Evolutionary conservation across 768 basidiomycete genomes (phyloP).

Genomic region (Sutorius australiensis): DNA sequence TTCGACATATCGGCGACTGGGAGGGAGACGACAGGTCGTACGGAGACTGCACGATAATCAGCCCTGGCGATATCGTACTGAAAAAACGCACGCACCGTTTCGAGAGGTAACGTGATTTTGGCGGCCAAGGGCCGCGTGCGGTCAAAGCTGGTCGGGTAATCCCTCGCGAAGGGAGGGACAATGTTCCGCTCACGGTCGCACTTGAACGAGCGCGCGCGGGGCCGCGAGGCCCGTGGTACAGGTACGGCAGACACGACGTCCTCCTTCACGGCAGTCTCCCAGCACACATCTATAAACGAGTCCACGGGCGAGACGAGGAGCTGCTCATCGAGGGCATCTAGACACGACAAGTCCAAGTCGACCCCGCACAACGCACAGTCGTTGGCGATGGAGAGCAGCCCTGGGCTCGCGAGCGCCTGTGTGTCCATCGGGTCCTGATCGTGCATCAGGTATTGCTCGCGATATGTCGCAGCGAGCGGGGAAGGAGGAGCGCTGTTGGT

Average conservation of each 20-base stretch:
- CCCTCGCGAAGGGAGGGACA: background rate
- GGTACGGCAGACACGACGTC: slow-evolving; percentile 6
- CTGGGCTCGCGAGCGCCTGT: background rate
- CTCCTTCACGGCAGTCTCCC: slow-evolving; percentile 34
- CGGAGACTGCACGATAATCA: slow-evolving; percentile 5
- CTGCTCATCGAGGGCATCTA: slow-evolving; percentile 38
- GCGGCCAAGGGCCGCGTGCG: slow-evolving; percentile 15
- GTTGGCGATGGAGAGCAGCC: slow-evolving; percentile 11
- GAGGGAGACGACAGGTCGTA: slow-evolving; percentile 5
- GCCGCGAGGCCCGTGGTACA: background rate
- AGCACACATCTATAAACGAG: slow-evolving; percentile 40
- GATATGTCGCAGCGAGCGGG: background rate
- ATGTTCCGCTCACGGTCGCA: background rate
- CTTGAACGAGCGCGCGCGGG: slow-evolving; percentile 18
- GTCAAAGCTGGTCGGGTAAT: slow-evolving; percentile 9
- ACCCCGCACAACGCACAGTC: slow-evolving; percentile 31
- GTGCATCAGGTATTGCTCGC: slow-evolving; percentile 8
- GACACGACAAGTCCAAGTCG: slow-evolving; percentile 35
- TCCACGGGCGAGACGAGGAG: slow-evolving; percentile 37
- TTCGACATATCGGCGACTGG: slow-evolving; percentile 5
- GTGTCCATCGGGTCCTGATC: slow-evolving; percentile 2
- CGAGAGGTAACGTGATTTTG: slow-evolving; percentile 17
- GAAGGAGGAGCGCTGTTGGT: slow-evolving; percentile 18
- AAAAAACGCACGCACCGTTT: slow-evolving; percentile 4
- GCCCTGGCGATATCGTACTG: background rate